These are phyloP conservation scores for Calonectria hongkongensis DNA, from an alignment of 2,329 filamentous ascomycete genomes.

Conservation along the genomic window DNA sequence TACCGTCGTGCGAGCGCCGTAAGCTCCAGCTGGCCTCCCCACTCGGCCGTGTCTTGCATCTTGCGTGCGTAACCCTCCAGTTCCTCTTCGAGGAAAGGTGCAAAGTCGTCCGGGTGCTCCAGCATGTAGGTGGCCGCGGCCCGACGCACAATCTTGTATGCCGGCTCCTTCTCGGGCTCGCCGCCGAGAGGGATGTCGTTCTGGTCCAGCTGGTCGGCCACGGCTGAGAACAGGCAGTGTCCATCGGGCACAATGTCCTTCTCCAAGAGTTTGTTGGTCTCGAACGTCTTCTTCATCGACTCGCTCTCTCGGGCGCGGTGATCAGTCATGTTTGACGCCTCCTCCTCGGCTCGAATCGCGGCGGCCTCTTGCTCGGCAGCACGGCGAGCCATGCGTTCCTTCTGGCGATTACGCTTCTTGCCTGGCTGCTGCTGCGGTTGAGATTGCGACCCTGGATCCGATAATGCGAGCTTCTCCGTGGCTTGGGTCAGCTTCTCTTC, in stretches of 20 bases:
- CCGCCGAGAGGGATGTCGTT: conserved; percentile 66
- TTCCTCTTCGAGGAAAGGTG: conserved; percentile 89
- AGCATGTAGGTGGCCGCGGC: conserved; percentile 87
- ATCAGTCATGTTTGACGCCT: conserved; percentile 85
- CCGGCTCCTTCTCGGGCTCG: conserved; percentile 53
- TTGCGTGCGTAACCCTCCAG: conserved; percentile 83
- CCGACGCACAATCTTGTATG: conserved; percentile 81
- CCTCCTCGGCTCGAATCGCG: conserved; percentile 80
- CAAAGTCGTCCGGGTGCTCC: conserved; percentile 85
- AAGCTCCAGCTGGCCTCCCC: conserved; percentile 95
- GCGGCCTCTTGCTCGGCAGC: conserved; percentile 88
- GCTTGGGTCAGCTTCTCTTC: conserved; percentile 47
- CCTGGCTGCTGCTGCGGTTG: conserved; percentile 47
- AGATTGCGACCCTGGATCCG: conserved; percentile 11
- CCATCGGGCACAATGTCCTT: conserved; percentile 91
- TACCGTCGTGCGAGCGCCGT: conserved; percentile 89
- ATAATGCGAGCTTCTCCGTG: conserved; percentile 50
- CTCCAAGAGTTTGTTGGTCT: conserved; percentile 79
- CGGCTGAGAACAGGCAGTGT: conserved; percentile 94
- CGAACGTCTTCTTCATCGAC: conserved; percentile 81
- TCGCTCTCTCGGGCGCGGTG: conserved; percentile 81
- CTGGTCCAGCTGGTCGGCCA: conserved; percentile 86
- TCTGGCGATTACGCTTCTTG: conserved; percentile 92
- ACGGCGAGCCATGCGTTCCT: conserved; percentile 91
- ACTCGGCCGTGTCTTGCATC: conserved; percentile 92